These are phyloP conservation scores for Alternaria alternata DNA, from an alignment of 2,329 filamentous ascomycete species.

Conservation along the genomic window DNA sequence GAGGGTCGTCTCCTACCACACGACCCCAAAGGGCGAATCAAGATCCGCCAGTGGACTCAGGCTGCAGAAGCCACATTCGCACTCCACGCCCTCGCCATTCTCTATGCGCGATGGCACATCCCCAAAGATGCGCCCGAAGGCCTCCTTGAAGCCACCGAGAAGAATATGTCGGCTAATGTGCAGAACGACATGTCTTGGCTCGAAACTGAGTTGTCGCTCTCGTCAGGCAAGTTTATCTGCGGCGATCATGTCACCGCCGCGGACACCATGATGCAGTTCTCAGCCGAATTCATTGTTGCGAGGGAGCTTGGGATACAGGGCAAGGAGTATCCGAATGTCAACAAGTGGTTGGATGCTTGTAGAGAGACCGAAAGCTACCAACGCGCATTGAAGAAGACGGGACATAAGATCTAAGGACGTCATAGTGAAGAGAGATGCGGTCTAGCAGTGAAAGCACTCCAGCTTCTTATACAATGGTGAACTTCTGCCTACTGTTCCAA, in stretches of 20 bases:
- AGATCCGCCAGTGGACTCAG: conserved; percentile 56
- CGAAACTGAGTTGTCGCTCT: conserved; percentile 52
- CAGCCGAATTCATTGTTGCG: conserved; percentile 50
- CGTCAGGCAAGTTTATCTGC: conserved; percentile 51
- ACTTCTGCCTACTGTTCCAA: too few relatives aligned
- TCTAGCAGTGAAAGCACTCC: too few relatives aligned
- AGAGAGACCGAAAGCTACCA: conserved; percentile 48
- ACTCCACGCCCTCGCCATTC: conserved; percentile 55
- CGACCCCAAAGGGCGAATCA: conserved; percentile 44
- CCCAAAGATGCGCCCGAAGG: conserved; percentile 34
- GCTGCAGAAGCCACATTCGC: conserved; percentile 59
- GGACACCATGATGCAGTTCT: conserved; percentile 54
- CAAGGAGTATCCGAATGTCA: conserved; percentile 33
- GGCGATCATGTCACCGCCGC: conserved; percentile 55
- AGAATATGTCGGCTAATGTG: conserved; percentile 53
- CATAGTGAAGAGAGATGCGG: too few relatives aligned
- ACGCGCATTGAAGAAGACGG: conserved; percentile 54
- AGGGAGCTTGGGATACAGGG: conserved; percentile 50
- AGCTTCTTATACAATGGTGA: too few relatives aligned
- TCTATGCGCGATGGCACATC: conserved; percentile 57
- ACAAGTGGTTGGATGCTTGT: conserved; percentile 51
- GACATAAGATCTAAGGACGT: conserved; percentile 22
- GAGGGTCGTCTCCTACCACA: conserved; percentile 49
- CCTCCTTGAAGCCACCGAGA: conserved; percentile 43
- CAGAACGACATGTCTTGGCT: conserved; percentile 57